Percentiles rank a stretch among this genome's conserved stretches.
phyloP scores from a whole-genome alignment of 176 grass and related monocot genomes.

The Microstegium vimineum region DNA sequence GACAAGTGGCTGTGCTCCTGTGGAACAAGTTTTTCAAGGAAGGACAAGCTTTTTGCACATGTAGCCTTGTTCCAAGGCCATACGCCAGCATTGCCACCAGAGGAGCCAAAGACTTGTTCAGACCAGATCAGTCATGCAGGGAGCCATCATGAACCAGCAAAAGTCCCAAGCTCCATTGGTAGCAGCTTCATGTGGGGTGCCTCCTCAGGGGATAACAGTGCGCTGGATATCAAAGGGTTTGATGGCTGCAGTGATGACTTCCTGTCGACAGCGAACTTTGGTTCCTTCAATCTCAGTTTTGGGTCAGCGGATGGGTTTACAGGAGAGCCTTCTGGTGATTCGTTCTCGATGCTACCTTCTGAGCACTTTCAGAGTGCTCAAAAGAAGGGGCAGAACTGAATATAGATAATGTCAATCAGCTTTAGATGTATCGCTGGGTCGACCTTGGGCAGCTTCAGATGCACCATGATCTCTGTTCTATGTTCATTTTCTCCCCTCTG shows the following conservation, averaged over 20 bases:
- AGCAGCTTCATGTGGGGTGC: slow-evolving; percentile 28
- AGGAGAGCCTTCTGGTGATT: slow-evolving; percentile 25
- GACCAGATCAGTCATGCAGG: background rate
- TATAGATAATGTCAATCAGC: background rate
- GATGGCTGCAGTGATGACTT: background rate
- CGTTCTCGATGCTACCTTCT: slow-evolving; percentile 21
- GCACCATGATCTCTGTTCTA: background rate
- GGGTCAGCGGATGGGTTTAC: slow-evolving; percentile 32
- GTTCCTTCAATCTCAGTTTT: slow-evolving; percentile 45
- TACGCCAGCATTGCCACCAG: slow-evolving; percentile 42
- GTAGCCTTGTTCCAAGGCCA: slow-evolving; percentile 76
- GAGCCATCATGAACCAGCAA: slow-evolving; percentile 18
- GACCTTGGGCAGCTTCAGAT: background rate
- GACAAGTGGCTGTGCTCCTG: slow-evolving; percentile 79
- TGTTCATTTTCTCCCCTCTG: background rate
- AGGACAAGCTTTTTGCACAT: slow-evolving; percentile 80
- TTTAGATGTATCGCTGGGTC: background rate
- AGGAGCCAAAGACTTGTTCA: slow-evolving; percentile 36
- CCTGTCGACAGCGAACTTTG: slow-evolving; percentile 40
- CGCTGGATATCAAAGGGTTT: slow-evolving; percentile 34
- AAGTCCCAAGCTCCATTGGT: background rate
- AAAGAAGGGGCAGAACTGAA: slow-evolving; percentile 26
- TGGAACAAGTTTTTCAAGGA: slow-evolving; percentile 70
- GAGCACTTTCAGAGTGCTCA: slow-evolving; percentile 1
- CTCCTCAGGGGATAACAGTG: background rate